Percentiles rank a stretch among this genome's conserved stretches.
phyloP scores from a whole-genome alignment of 805 yeast genomes.

The Ogataea neopini region DNA sequence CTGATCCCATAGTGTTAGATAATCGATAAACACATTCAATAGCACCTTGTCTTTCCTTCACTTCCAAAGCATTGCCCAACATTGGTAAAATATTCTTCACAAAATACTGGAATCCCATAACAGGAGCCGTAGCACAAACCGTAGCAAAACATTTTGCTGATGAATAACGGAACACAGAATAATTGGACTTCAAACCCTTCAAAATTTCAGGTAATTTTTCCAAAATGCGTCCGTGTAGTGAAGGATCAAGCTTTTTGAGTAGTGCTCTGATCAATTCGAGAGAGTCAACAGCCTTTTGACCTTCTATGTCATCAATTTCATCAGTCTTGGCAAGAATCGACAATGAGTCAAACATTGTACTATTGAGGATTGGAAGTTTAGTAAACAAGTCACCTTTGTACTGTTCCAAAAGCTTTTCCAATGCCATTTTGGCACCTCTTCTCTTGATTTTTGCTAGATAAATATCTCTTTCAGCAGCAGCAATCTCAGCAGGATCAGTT shows the following conservation, averaged over 20 bases:
- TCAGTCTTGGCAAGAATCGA: slow-evolving; percentile 25
- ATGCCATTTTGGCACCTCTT: slow-evolving; percentile 75
- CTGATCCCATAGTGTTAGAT: slow-evolving; percentile 80
- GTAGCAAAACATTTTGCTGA: slow-evolving; percentile 88
- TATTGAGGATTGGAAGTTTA: slow-evolving; percentile 64
- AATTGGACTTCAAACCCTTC: slow-evolving; percentile 61
- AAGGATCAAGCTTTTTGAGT: slow-evolving; percentile 56
- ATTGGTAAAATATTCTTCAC: slow-evolving; percentile 80
- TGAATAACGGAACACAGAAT: slow-evolving; percentile 83
- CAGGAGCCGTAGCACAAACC: slow-evolving; percentile 67
- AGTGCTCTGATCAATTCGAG: slow-evolving; percentile 79
- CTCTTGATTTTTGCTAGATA: slow-evolving; percentile 79
- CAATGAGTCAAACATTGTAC: slow-evolving; percentile 67
- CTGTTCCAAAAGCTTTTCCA: slow-evolving; percentile 55
- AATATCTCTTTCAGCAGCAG: slow-evolving; percentile 59
- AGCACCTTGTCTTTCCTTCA: slow-evolving; percentile 85
- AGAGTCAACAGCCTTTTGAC: slow-evolving; percentile 84
- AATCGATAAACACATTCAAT: slow-evolving; percentile 89
- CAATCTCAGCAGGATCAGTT: slow-evolving; percentile 59
- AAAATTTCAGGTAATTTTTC: slow-evolving; percentile 53
- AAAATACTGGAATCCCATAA: slow-evolving; percentile 71
- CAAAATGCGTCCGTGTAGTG: slow-evolving; percentile 51
- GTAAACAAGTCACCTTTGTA: slow-evolving; percentile 59
- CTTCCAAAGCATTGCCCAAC: slow-evolving; percentile 70
- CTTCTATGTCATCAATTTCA: slow-evolving; percentile 46